Conservation (phyloP, 768 basidiomycete species). For the Mrakia gelida region DNA sequence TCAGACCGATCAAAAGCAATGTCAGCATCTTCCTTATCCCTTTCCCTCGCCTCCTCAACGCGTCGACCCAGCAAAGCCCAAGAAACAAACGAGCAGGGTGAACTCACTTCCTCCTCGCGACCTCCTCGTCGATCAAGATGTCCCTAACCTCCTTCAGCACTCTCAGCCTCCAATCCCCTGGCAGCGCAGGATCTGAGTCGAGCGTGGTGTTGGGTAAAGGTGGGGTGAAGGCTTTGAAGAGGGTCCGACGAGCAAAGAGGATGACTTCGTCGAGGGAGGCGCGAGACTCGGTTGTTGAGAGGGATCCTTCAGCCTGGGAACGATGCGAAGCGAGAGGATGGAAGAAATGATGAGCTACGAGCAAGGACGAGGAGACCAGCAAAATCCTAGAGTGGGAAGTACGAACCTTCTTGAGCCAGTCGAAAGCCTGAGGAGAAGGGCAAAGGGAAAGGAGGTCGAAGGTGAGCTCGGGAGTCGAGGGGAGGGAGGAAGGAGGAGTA, state of each 20-base stretch:
- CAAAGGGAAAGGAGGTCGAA: neutral
- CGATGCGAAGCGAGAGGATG: too few relatives aligned
- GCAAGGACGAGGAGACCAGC: neutral
- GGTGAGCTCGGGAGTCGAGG: neutral
- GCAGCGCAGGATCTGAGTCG: slow-evolving; percentile 27
- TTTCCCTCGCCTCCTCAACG: neutral
- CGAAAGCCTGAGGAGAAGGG: slow-evolving; percentile 77
- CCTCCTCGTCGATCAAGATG: slow-evolving; percentile 82
- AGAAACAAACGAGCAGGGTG: neutral
- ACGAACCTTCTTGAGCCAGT: slow-evolving; percentile 81
- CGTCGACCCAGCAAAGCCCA: too few relatives aligned
- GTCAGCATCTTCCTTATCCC: neutral
- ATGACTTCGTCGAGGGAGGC: slow-evolving; percentile 27
- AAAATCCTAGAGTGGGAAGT: neutral
- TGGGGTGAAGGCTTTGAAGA: slow-evolving; percentile 17
- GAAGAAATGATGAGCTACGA: neutral
- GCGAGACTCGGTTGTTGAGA: slow-evolving; percentile 14
- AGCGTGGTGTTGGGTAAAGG: slow-evolving; percentile 23
- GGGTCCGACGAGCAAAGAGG: slow-evolving; percentile 29
- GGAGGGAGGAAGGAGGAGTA: neutral
- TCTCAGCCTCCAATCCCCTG: slow-evolving; percentile 55
- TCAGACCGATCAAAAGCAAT: neutral
- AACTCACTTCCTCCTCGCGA: slow-evolving; percentile 73
- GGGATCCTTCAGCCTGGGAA: slow-evolving; percentile 24
- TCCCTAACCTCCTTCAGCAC: slow-evolving; percentile 72